Evolutionary conservation across 495 filamentous ascomycete species (phyloP).

Genomic region (Penicillium psychrofluorescens): DNA sequence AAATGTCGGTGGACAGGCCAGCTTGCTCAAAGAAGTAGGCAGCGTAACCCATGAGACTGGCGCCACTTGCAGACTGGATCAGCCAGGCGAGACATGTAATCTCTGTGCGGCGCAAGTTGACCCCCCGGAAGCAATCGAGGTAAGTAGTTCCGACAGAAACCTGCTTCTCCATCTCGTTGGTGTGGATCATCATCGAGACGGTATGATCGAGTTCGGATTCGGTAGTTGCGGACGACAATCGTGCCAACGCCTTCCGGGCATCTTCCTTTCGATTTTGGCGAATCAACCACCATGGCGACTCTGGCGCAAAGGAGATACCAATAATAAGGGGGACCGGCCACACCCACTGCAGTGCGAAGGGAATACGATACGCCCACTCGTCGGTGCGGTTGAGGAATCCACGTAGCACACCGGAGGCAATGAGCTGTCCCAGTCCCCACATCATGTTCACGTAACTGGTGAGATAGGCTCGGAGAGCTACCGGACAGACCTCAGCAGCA

Average conservation of each 20-base stretch:
- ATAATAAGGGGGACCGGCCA: constrained; percentile 65
- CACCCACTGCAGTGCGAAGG: constrained; percentile 70
- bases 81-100: constrained; percentile 69
- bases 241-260: constrained; percentile 55
- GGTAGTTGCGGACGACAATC: constrained; percentile 46
- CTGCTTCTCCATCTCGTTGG: constrained; percentile 60
- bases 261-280: constrained; percentile 54
- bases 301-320: constrained; percentile 61
- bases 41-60: constrained; percentile 66
- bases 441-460: constrained; percentile 72
- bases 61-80: constrained; percentile 68
- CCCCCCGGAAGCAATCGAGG: constrained; percentile 66
- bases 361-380: constrained; percentile 57
- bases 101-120: constrained; percentile 62
- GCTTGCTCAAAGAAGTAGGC: constrained; percentile 68
- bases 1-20: constrained; percentile 44
- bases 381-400: constrained; percentile 44
- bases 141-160: constrained; percentile 57
- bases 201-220: constrained; percentile 63
- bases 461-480: constrained; percentile 59
- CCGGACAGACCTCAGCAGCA: constrained; percentile 66
- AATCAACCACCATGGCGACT: constrained; percentile 73
- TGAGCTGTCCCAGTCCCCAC: constrained; percentile 66
- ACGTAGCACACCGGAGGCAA: constrained; percentile 61
- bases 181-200: constrained; percentile 76